Evolutionary conservation across 148 eudicot genomes (phyloP).

Genomic region (Rhododendron kiyosumense): DNA sequence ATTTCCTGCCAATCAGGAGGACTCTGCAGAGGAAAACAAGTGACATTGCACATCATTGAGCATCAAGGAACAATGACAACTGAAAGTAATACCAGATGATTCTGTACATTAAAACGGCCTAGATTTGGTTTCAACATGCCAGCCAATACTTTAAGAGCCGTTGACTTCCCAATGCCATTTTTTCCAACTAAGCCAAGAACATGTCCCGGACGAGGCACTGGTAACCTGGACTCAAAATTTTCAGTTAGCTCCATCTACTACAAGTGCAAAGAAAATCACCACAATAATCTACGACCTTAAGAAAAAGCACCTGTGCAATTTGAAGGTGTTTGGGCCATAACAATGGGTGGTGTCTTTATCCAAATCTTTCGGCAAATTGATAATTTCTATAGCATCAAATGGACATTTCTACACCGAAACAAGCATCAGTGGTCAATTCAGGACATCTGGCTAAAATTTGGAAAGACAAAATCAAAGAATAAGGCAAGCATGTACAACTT

Average conservation of each 20-base stretch:
- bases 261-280: not conserved
- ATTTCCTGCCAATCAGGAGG: slow-evolving; percentile 98
- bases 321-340: slow-evolving; percentile 94
- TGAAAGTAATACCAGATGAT: not conserved
- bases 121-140: slow-evolving; percentile 93
- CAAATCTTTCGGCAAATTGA: slow-evolving; percentile 90
- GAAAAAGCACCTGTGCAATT: slow-evolving; percentile 69
- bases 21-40: slow-evolving; percentile 42
- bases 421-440: not conserved
- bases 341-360: slow-evolving; percentile 98
- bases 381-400: slow-evolving; percentile 93
- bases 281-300: not conserved
- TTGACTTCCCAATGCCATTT: slow-evolving; percentile 84
- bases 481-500: slow-evolving; percentile 34
- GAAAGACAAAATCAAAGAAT: not conserved
- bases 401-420: slow-evolving; percentile 75
- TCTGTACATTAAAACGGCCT: slow-evolving; percentile 73
- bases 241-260: not conserved
- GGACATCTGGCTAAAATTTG: not conserved
- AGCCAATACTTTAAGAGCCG: slow-evolving; percentile 50
- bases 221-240: slow-evolving; percentile 53
- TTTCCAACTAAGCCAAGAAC: slow-evolving; percentile 99
- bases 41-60: not conserved
- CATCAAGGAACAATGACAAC: not conserved
- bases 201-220: slow-evolving; percentile 96